Evolutionary conservation across 805 yeast genomes (phyloP).

Genomic region (Ogataea thermomethanolica): DNA sequence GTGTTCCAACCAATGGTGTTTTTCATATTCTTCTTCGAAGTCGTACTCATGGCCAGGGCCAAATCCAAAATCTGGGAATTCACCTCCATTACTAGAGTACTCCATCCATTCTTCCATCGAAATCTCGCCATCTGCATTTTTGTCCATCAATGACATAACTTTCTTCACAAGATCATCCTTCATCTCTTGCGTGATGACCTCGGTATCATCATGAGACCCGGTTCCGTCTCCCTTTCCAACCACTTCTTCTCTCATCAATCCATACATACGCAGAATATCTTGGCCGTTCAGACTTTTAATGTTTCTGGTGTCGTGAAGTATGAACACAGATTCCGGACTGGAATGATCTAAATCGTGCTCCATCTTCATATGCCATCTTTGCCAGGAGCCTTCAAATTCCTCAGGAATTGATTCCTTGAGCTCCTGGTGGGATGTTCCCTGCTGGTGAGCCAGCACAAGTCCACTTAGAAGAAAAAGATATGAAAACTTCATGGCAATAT

Average conservation of each 20-base stretch:
- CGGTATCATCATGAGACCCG: conserved; percentile 72
- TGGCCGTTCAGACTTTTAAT: conserved; percentile 50
- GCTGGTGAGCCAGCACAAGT: conserved; percentile 7
- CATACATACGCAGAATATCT: conserved; percentile 81
- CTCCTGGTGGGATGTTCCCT: conserved; percentile 15
- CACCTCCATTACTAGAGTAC: conserved; percentile 59
- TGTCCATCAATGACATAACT: conserved; percentile 60
- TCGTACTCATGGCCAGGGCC: conserved; percentile 89
- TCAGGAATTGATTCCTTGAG: conserved; percentile 47
- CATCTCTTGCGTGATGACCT: conserved; percentile 51
- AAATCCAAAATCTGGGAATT: conserved; percentile 85
- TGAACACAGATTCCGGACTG: conserved; percentile 74
- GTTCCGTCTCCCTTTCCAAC: conserved; percentile 90
- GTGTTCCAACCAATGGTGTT: conserved; percentile 88
- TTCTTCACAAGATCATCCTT: conserved; percentile 52
- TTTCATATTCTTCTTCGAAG: conserved; percentile 89
- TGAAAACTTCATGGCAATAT: not conserved
- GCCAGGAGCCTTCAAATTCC: conserved; percentile 57
- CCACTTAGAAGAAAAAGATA: not conserved
- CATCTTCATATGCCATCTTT: conserved; percentile 83
- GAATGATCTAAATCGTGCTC: conserved; percentile 79
- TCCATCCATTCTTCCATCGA: conserved; percentile 66
- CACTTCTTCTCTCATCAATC: conserved; percentile 64
- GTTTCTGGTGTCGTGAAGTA: conserved; percentile 67
- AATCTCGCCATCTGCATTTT: conserved; percentile 61